Evolutionary conservation across 2,329 filamentous ascomycete genomes (phyloP), one percentile per base, ranked within the genome.

Genomic region (Nannizzia gypsea): DNA sequence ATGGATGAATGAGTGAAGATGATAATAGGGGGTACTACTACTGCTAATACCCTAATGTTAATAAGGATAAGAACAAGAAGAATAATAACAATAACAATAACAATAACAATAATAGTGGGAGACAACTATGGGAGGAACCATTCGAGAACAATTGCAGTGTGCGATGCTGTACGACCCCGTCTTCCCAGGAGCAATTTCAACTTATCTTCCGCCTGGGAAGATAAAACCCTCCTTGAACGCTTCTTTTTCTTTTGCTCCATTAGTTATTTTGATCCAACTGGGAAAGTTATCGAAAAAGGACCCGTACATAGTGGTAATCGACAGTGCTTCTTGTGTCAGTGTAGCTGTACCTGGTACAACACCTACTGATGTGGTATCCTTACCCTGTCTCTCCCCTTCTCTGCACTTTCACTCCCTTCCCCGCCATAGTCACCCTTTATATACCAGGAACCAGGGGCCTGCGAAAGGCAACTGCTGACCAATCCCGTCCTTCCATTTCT

Each of bases 331-430:
- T n/a, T 44, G 15, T 40, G 40, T 40, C 38, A 40, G 38, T 40
- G 31, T 36, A 31, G 6, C 9, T 8, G 28, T 31, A 46, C 42
- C 42, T 46, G 42, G 42, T 46, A 46, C 42, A 46, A 20, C 42
- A 11, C 5, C 50, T 22, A n/a, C 20, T 36, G 26, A 55, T 55
- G 28, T 38, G 24, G n/a, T n/a, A n/a, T n/a, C n/a, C n/a, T 55
- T 46, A 24, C 57, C 50, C 67, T 62, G 52, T 42, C 55, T 56
- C 60, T 59, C 59, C 64, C 59, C 60, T 60, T 62, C 56, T 64
- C 55, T 63, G 64, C 6, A n/a, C 15, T 34, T 5, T 11, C 31
- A n/a, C 24, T 56, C 62, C 59, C 59, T 58, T 17, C 58, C 34
- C 58, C 60, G 61, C 62, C 56, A 56, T 60, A 59, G 44, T 59